Base-by-base conservation (phyloP, 768 basidiomycete species). In the Obba rivulosa region DNA sequence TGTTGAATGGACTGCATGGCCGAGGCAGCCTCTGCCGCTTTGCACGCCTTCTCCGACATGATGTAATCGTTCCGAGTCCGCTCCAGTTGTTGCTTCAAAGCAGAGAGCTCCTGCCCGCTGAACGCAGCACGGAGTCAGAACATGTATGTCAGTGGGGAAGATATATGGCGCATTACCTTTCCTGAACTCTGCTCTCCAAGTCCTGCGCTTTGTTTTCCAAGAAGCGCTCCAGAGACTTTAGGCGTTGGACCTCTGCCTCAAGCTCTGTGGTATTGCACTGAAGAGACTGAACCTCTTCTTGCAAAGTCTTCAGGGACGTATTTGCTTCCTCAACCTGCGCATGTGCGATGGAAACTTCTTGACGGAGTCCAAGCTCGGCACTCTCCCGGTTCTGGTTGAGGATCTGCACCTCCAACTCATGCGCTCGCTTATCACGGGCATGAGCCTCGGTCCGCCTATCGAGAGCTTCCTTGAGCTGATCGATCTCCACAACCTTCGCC, bases 171-270 rank as follows among this genome's bases (percentile, higher is more conserved):
- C 41, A 48, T 21, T 52, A 82, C 87, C 75, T 76, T 46, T 87
- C 83, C 57, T 76, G 77, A 36, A 77, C 60, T 59, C 85, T 80
- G 56, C 71, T 74, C 63, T 90, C 84, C 45, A 84, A 60, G 62
- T 31, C 28, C 58, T 76, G 77, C 35, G 77, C 60, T 59, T 85
- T 80, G 56, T 71, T 74, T 63, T 90, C 84, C 44, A 85, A 60
- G 63, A 76, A 80, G 49, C 81, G 76, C 34, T 69, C 70, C 48
- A 85, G 64, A 5, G 87, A 86, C 40, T 76, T 67, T 8, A 71
- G 73, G 34, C 81, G 78, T 62, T 88, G 84, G 11, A 79, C 62
- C 57, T 88, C 83, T 2, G 85, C 82, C 51, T 78, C 77, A 22
- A 87, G 66, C 13, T 67, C 65, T 0, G 83, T 86, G 40, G 74